phyloP scores from a whole-genome alignment of 1,284 basidiomycete species.

The Naganishia albida region DNA sequence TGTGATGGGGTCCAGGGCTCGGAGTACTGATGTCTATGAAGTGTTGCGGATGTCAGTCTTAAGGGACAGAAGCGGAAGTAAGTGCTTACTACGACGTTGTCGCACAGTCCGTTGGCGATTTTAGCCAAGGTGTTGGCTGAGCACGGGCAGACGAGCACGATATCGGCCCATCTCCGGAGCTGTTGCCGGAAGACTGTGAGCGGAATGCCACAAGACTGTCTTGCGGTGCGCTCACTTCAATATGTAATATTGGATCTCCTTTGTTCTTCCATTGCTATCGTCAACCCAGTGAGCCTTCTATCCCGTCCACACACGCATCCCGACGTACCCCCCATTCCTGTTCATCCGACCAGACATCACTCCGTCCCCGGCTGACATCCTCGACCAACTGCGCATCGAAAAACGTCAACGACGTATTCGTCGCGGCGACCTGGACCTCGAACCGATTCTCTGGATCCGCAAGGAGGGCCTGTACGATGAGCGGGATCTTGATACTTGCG shows the following conservation, averaged over 20 bases:
- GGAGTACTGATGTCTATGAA: slow-evolving; percentile 78
- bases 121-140: slow-evolving; percentile 95
- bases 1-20: slow-evolving; percentile 77
- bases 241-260: slow-evolving; percentile 92
- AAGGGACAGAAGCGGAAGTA: background rate
- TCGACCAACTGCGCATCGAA: slow-evolving; percentile 65
- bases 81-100: slow-evolving; percentile 76
- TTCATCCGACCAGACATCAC: slow-evolving; percentile 75
- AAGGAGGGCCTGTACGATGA: slow-evolving; percentile 69
- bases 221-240: slow-evolving; percentile 61
- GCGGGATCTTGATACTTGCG: slow-evolving; percentile 86
- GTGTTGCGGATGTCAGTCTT: background rate
- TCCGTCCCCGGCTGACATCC: slow-evolving; percentile 37
- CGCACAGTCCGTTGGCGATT: slow-evolving; percentile 82
- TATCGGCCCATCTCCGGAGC: slow-evolving; percentile 91
- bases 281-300: background rate
- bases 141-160: slow-evolving; percentile 91
- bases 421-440: slow-evolving; percentile 80
- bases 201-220: no score
- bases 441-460: slow-evolving; percentile 57
- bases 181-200: slow-evolving; percentile 33
- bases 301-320: slow-evolving; percentile 20
- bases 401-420: slow-evolving; percentile 75
- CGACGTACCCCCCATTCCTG: slow-evolving; percentile 82
- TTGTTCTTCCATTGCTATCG: slow-evolving; percentile 65